These are phyloP conservation scores for Zygosaccharomyces pseudobailii DNA, from an alignment of 1,139 yeast species.

Conservation along the genomic window DNA sequence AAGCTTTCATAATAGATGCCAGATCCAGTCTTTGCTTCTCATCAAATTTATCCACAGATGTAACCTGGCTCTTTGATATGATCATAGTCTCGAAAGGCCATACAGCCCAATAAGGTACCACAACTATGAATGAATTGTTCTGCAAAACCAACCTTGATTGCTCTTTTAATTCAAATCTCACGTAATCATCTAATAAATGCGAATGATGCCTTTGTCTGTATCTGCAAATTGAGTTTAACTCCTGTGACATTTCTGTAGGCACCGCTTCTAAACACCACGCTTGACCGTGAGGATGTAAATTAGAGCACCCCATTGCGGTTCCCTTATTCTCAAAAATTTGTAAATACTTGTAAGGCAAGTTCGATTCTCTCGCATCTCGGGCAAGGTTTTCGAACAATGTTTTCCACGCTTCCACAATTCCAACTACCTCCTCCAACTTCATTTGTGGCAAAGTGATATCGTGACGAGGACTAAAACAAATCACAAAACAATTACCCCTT, in stretches of 20 bases:
- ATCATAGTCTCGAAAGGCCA: slow-evolving; percentile 79
- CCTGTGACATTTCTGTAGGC: slow-evolving; percentile 66
- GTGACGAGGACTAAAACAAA: slow-evolving; percentile 73
- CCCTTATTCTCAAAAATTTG: slow-evolving; percentile 80
- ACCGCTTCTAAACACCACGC: slow-evolving; percentile 69
- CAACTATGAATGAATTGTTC: slow-evolving; percentile 62
- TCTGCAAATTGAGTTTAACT: slow-evolving; percentile 47
- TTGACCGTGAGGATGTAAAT: slow-evolving; percentile 78
- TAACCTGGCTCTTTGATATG: slow-evolving; percentile 50
- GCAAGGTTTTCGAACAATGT: slow-evolving; percentile 43
- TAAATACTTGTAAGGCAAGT: slow-evolving; percentile 52
- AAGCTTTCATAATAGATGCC: slow-evolving; percentile 48
- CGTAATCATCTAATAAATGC: slow-evolving; percentile 62
- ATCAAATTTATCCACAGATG: slow-evolving; percentile 48
- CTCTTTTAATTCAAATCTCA: slow-evolving; percentile 50
- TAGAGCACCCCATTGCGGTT: slow-evolving; percentile 76
- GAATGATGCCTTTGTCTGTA: slow-evolving; percentile 44
- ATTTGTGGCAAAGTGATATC: slow-evolving; percentile 62
- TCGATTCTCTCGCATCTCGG: slow-evolving; percentile 37
- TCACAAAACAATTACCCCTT: slow-evolving; percentile 64
- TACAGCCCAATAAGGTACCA: slow-evolving; percentile 78
- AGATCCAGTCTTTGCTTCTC: slow-evolving; percentile 50
- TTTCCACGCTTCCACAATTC: slow-evolving; percentile 60
- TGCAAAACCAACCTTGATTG: slow-evolving; percentile 51
- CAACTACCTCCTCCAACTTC: slow-evolving; percentile 41